Base-by-base conservation (phyloP, 78 protist species). In the Fonticula alba region DNA sequence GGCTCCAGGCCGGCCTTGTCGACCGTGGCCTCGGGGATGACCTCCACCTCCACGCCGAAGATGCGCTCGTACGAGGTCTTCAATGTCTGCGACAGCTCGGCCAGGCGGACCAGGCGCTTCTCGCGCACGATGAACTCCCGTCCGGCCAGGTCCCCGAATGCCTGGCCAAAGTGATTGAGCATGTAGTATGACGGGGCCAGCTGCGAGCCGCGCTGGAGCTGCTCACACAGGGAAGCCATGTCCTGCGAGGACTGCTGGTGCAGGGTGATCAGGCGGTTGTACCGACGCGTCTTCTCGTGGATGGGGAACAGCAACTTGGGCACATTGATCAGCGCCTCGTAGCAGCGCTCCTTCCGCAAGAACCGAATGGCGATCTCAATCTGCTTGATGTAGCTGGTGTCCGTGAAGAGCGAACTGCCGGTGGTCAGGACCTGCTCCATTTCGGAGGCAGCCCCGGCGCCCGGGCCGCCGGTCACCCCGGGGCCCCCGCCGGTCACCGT, bases 271-370 rank as follows among this genome's bases (percentile, higher is more conserved):
- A 59, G 64, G 29, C 37, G 0, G 22, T 14, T 27, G 29, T 20
- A 66, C 14, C 29, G 50, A 3, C 62, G 6, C 35, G 27, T 27
- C 54, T 54, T 31, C 62, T 66, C 63, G 63, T 54, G 54, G 56
- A 66, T 66, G 37, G 71, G 71, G 32, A 66, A 20, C 20, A 66
- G 71, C 10, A 66, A 47, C 47, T 66, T 66, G 71, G 52, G 54
- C 29, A 51, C 62, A 3, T 33, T 51, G 64, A 26, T 36, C 2
- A 53, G 37, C 9, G 31, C 17, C 62, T 66, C 71, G 52, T 52
- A 55, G n/a, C 36, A 32, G 63, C 38, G 52, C 24, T 51, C 71
- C 61, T 66, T 9, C 51, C 0, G 36, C 24, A 62, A 41, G 24
- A 11, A 2, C 14, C 3, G 3, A 17, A 50, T 38, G 9, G 46